Percentiles rank a stretch among this genome's conserved stretches.
These are phyloP conservation scores for Stephania cephalantha DNA, from an alignment of 164 flowering plant genomes.

Conservation along the genomic window DNA sequence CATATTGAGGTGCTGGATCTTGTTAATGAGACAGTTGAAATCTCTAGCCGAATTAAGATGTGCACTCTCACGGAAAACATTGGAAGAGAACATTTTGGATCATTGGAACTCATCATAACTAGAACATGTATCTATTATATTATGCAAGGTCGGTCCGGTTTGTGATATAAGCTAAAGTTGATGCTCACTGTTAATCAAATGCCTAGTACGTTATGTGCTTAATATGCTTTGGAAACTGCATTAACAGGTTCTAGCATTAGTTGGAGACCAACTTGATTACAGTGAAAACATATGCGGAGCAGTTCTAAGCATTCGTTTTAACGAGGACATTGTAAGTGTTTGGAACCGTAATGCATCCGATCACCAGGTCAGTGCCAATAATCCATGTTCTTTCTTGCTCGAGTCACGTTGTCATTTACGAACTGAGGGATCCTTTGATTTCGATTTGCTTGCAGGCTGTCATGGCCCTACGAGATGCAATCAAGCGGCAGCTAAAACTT, in stretches of 20 bases:
- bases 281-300: slow-evolving; percentile 92
- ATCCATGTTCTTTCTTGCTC: neutral
- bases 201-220: neutral
- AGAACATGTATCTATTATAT: neutral
- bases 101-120: neutral
- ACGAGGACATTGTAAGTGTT: slow-evolving; percentile 87
- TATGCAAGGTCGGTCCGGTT: no score
- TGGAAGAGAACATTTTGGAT: neutral
- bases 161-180: no score
- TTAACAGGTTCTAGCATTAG: slow-evolving; percentile 78
- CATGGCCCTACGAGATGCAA: slow-evolving; percentile 81
- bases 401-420: neutral
- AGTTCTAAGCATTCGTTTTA: slow-evolving; percentile 84
- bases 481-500: slow-evolving; percentile 83
- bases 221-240: slow-evolving; percentile 7
- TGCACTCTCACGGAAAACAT: neutral
- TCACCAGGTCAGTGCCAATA: slow-evolving; percentile 55
- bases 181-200: neutral
- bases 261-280: slow-evolving; percentile 91
- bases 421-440: neutral
- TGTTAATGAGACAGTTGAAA: neutral
- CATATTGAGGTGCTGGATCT: no score
- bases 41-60: neutral
- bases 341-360: slow-evolving; percentile 98
- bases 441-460: slow-evolving; percentile 48